phyloP scores from a whole-genome alignment of 1,284 basidiomycete genomes.

The Ceratobasidium theobromae region DNA sequence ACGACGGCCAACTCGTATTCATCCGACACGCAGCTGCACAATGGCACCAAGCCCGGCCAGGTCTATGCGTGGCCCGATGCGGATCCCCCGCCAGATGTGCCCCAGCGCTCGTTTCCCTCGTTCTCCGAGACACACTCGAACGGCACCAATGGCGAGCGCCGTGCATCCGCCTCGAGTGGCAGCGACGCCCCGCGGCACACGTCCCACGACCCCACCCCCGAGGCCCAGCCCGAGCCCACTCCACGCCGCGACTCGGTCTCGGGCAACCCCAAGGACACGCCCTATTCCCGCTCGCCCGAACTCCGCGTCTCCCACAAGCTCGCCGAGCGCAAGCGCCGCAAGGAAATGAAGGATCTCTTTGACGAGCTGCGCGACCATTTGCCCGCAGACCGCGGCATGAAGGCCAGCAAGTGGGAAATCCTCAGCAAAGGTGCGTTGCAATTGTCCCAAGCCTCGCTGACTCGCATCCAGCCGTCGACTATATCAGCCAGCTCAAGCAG shows the following conservation, averaged over 20 bases:
- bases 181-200: slow-evolving; percentile 22
- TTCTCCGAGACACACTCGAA: slow-evolving; percentile 31
- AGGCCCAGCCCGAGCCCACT: slow-evolving; percentile 25
- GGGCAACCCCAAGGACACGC: slow-evolving; percentile 49
- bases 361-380: slow-evolving; percentile 90
- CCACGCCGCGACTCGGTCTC: slow-evolving; percentile 28
- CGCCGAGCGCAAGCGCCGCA: slow-evolving; percentile 89
- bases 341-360: slow-evolving; percentile 97
- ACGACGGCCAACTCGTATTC: slow-evolving; percentile 63
- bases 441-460: slow-evolving; percentile 28
- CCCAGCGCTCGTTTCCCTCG: slow-evolving; percentile 32
- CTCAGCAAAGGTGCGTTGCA: slow-evolving; percentile 75
- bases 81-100: slow-evolving; percentile 23
- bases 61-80: slow-evolving; percentile 31
- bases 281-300: slow-evolving; percentile 92
- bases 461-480: slow-evolving; percentile 68
- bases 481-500: slow-evolving; percentile 74
- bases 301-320: slow-evolving; percentile 91
- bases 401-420: slow-evolving; percentile 97
- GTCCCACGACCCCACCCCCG: slow-evolving; percentile 27
- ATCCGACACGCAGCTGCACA: slow-evolving; percentile 31
- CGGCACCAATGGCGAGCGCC: slow-evolving; percentile 26
- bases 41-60: slow-evolving; percentile 30
- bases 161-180: slow-evolving; percentile 29
- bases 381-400: slow-evolving; percentile 88